These are phyloP conservation scores for Umbellularia californica DNA, from an alignment of 164 flowering plant species.

Conservation along the genomic window DNA sequence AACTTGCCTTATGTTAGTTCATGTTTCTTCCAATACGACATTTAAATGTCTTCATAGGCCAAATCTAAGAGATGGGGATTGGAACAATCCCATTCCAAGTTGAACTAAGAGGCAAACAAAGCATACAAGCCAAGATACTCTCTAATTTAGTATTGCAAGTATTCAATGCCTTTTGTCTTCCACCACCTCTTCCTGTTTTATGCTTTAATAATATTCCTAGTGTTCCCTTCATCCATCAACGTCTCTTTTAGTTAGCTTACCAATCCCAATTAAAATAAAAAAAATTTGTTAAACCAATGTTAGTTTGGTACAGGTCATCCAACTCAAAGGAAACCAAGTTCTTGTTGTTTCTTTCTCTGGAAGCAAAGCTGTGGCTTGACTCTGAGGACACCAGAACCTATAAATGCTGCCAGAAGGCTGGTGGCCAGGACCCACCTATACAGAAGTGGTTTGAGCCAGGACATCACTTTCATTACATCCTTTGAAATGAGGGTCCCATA, in stretches of 20 bases:
- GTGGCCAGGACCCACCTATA: background rate
- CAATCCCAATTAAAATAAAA: background rate
- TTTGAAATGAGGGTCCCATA: background rate
- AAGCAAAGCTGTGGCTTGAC: background rate
- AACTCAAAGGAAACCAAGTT: background rate
- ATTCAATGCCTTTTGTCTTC: background rate
- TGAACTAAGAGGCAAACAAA: background rate
- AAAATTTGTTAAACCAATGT: background rate
- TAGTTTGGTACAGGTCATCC: background rate
- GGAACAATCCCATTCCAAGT: background rate
- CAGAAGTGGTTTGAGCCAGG: background rate
- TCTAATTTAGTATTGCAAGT: background rate
- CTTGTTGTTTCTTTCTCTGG: background rate
- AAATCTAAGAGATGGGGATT: background rate
- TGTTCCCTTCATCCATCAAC: background rate
- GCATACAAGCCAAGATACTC: background rate
- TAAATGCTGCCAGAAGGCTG: background rate
- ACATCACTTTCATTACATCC: background rate
- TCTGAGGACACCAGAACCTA: background rate
- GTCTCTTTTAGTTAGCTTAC: background rate
- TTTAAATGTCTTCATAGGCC: no score
- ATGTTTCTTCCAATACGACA: no score
- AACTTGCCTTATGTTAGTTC: no score
- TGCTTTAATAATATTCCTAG: background rate
- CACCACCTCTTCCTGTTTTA: background rate